phyloP scores from a whole-genome alignment of 1,284 basidiomycete genomes.

The Gymnopus androsaceus region DNA sequence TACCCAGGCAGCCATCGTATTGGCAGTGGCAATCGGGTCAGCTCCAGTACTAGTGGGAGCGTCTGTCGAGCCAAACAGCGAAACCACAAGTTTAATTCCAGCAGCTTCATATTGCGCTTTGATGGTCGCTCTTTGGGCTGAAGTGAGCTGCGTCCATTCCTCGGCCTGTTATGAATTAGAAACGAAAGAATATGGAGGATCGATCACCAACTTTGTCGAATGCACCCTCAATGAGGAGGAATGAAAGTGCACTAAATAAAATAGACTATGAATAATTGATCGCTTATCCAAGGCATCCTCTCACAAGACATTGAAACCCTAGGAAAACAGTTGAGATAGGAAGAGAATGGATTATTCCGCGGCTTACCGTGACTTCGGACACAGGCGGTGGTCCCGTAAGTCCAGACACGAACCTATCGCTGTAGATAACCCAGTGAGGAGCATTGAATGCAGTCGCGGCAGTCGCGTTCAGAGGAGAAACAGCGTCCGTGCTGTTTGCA shows the following conservation, averaged over 20 bases:
- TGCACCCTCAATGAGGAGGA: conserved; percentile 50
- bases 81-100: conserved; percentile 59
- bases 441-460: conserved; percentile 21
- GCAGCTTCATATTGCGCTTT: conserved; percentile 54
- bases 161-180: conserved; percentile 25
- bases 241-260: conserved; percentile 44
- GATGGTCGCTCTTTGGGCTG: conserved; percentile 41
- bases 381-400: conserved; percentile 44
- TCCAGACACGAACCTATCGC: conserved; percentile 43
- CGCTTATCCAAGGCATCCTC: neutral
- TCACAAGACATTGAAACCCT: conserved; percentile 47
- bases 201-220: conserved; percentile 44
- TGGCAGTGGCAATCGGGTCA: conserved; percentile 48
- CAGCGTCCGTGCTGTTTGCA: neutral
- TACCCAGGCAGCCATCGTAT: conserved; percentile 52
- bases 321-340: neutral
- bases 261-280: neutral
- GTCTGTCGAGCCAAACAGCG: conserved; percentile 57
- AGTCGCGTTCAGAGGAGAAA: neutral
- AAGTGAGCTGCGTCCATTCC: conserved; percentile 44
- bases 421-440: conserved; percentile 54
- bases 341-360: neutral
- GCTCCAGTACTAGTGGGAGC: conserved; percentile 47
- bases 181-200: neutral
- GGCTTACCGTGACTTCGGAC: conserved; percentile 40